Base-by-base conservation (phyloP, 441 rosid species). In the Erysimum cheiri region DNA sequence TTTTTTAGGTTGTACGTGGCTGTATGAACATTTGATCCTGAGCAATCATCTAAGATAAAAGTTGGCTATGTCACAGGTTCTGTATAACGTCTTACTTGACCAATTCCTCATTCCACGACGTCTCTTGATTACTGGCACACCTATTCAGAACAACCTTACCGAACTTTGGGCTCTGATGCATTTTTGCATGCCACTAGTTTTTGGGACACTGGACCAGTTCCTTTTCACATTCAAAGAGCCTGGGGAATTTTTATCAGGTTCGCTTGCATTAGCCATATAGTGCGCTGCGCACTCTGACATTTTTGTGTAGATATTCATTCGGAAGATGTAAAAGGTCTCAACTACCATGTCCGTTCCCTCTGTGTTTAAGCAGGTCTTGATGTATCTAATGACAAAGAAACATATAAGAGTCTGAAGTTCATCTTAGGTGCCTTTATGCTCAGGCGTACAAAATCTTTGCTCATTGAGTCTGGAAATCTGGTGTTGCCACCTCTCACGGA, bases 161-260 rank as follows among this genome's bases (percentile, higher is more conserved):
- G 98, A 93, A 75, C 91, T 93, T 15, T 93, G 98, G 98, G 91
- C 96, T 44, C 80, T 93, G 80, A 70, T 93, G 92, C 97, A 89
- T 83, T 93, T 93, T 76, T 93, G 97, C 69, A 86, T 91, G 94
- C 96, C 97, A 61, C 81, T 77, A 31, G 85, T 93, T 48, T 93
- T 93, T 88, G 96, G 97, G 76, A 84, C 79, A 37, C 81, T 79
- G 74, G 80, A 89, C 69, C 85, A 89, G 76, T 93, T 91, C 65
- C 94, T 85, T 82, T 81, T 64, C 36, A 77, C 85, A 55, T 90
- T 93, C 74, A 83, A 86, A 80, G 91, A 88, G 82, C 78, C 81
- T 63, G 91, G 79, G 71, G 78, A 83, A 68, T 50, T 46, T 81
- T 69, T 80, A 61, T 76, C 88, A 86, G 97, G 92, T 77, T 61